phyloP scores from a whole-genome alignment of 257 asterid species.

The Ligustrum vulgare region DNA sequence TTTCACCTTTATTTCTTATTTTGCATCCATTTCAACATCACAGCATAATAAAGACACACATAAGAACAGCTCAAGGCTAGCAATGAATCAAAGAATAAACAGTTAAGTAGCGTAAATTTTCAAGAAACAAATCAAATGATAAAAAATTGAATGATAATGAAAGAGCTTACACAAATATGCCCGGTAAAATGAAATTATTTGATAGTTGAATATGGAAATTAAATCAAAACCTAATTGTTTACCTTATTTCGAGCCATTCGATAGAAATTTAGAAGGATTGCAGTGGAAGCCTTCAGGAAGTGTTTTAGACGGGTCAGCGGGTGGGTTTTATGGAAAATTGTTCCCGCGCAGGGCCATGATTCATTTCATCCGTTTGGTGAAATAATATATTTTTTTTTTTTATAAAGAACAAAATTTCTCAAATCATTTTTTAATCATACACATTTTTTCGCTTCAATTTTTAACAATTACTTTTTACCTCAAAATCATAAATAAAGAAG shows the following conservation, averaged over 20 bases:
- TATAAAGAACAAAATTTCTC: no score
- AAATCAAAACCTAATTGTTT: slow-evolving; percentile 11
- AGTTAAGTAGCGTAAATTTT: not conserved
- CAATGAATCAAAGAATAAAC: not conserved
- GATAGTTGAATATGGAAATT: not conserved
- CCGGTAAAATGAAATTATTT: not conserved
- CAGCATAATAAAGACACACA: not conserved
- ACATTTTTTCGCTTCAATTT: no score
- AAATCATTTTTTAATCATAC: no score
- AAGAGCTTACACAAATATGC: not conserved
- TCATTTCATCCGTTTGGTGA: no score
- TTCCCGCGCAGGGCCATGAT: no score
- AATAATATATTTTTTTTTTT: no score
- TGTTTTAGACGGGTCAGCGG: slow-evolving; percentile 18
- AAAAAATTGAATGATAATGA: not conserved
- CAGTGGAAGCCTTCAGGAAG: slow-evolving; percentile 19
- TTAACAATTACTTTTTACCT: no score
- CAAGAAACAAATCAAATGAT: not conserved
- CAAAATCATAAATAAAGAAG: no score
- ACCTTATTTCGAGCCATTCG: slow-evolving; percentile 79
- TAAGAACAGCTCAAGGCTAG: not conserved
- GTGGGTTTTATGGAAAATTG: no score
- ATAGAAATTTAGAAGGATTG: slow-evolving; percentile 8
- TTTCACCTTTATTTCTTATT: not conserved
- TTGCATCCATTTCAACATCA: not conserved